These are phyloP conservation scores for Asparagopsis taxiformis DNA, from an alignment of 31 red algal species.

Conservation along the genomic window DNA sequence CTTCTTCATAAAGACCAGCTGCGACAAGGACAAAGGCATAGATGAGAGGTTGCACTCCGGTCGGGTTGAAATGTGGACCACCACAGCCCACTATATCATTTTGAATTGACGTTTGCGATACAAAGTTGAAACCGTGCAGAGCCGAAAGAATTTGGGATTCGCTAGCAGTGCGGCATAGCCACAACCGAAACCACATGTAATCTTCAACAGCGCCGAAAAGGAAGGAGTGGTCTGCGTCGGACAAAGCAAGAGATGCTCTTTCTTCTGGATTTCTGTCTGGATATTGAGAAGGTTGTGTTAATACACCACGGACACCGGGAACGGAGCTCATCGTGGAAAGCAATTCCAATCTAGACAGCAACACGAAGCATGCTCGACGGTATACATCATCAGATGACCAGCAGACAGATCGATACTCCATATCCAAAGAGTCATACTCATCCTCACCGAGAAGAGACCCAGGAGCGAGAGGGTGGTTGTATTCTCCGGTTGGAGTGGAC, in stretches of 20 bases:
- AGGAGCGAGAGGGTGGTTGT: too few relatives aligned
- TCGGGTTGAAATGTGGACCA: conserved; percentile 74
- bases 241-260: conserved; percentile 34
- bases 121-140: conserved; percentile 17
- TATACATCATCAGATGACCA: conserved; percentile 20
- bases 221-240: conserved; percentile 57
- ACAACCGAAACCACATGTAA: conserved; percentile 87
- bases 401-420: conserved; percentile 8
- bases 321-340: conserved; percentile 5
- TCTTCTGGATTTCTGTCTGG: conserved; percentile 9
- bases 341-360: conserved; percentile 29
- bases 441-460: conserved; percentile 18
- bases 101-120: conserved; percentile 59
- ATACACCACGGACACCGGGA: conserved; percentile 8
- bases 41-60: conserved; percentile 41
- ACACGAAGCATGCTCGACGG: conserved; percentile 11
- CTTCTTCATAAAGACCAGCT: conserved; percentile 31
- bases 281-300: conserved; percentile 10
- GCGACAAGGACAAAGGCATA: conserved; percentile 77
- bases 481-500: too few relatives aligned
- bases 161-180: conserved; percentile 35
- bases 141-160: conserved; percentile 37
- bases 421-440: conserved; percentile 3
- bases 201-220: conserved; percentile 83
- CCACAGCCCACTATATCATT: conserved; percentile 64